Evolutionary conservation across 306 rosid species (phyloP).

Genomic region (Inga oerstediana): DNA sequence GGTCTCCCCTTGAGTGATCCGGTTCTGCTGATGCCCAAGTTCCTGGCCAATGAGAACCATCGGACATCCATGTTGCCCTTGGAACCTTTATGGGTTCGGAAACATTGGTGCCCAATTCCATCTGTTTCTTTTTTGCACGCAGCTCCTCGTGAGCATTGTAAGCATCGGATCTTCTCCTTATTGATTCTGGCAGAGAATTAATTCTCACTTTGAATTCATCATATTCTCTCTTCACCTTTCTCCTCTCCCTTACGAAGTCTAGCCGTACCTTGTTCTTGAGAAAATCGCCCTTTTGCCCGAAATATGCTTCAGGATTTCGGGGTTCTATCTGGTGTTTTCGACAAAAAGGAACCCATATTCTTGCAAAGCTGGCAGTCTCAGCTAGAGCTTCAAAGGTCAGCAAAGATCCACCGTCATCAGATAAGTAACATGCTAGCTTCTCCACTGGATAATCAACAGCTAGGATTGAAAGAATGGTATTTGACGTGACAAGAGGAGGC

Average conservation of each 20-base stretch:
- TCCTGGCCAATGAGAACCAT: conserved; percentile 93
- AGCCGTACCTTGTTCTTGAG: conserved; percentile 82
- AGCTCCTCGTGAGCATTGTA: conserved; percentile 89
- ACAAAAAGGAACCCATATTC: conserved; percentile 85
- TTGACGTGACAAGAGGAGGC: conserved; percentile 87
- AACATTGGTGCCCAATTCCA: conserved; percentile 56
- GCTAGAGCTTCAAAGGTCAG: conserved; percentile 87
- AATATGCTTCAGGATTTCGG: conserved; percentile 82
- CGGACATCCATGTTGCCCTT: conserved; percentile 91
- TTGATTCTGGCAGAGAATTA: conserved; percentile 79
- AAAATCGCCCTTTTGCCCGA: conserved; percentile 79
- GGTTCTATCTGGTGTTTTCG: conserved; percentile 77
- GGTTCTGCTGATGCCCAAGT: conserved; percentile 77
- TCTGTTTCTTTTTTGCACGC: conserved; percentile 74
- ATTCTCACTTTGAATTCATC: conserved; percentile 88
- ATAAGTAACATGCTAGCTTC: conserved; percentile 80
- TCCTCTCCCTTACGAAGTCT: conserved; percentile 86
- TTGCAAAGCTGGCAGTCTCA: conserved; percentile 80
- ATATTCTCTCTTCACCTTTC: conserved; percentile 82
- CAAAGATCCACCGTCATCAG: conserved; percentile 89
- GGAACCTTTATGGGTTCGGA: conserved; percentile 62
- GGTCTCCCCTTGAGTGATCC: conserved; percentile 86
- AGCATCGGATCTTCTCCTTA: conserved; percentile 83
- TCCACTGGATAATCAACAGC: conserved; percentile 87
- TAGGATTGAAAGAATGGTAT: conserved; percentile 83